Evolutionary conservation across 768 basidiomycete genomes (phyloP).

Genomic region (Trametes punicea): DNA sequence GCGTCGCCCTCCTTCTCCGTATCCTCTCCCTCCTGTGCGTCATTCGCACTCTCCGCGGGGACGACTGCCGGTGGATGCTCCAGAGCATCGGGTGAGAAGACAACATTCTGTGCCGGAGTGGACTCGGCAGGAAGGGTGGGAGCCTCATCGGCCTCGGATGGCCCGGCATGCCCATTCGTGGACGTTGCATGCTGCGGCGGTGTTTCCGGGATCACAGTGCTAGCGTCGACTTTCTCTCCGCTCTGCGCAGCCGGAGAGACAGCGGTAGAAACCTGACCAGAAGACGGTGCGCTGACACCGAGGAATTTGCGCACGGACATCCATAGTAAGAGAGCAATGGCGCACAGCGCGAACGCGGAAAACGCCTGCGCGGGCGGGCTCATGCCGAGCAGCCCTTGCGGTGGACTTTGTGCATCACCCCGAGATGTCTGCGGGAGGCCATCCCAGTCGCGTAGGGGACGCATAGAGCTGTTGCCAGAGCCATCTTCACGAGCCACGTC

Average conservation of each 20-base stretch:
- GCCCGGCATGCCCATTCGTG: not conserved
- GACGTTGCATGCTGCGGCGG: not conserved
- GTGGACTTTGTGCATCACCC: not conserved
- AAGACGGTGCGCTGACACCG: not conserved
- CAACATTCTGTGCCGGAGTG: slow-evolving; percentile 3
- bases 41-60: not conserved
- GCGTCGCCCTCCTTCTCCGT: slow-evolving; percentile 49
- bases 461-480: slow-evolving; percentile 14
- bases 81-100: slow-evolving; percentile 14
- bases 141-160: not conserved
- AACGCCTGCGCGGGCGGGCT: slow-evolving; percentile 10
- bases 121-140: not conserved
- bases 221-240: not conserved
- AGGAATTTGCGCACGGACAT: slow-evolving; percentile 15
- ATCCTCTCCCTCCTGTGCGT: slow-evolving; percentile 37
- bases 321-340: slow-evolving; percentile 11
- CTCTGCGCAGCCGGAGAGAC: not conserved
- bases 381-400: not conserved
- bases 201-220: not conserved
- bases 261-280: not conserved
- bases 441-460: not conserved
- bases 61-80: not conserved
- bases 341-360: slow-evolving; percentile 15
- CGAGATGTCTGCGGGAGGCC: not conserved
- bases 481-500: not conserved